phyloP scores from a whole-genome alignment of 2,329 filamentous ascomycete genomes.

The Aspergillus sp. region DNA sequence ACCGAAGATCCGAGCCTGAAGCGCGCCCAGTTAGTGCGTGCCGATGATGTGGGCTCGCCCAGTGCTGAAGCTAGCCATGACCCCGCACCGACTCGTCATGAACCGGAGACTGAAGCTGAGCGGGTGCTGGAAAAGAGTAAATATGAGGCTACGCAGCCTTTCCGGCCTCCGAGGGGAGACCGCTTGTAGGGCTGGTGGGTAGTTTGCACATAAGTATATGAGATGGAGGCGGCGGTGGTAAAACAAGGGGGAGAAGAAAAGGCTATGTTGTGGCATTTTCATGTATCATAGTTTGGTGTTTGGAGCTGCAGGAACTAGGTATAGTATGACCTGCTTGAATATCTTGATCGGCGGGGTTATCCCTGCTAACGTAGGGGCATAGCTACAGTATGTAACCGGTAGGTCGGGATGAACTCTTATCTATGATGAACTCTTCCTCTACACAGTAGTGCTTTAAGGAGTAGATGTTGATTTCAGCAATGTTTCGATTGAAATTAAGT shows the following conservation, averaged over 20 bases:
- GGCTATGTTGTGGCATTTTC: not conserved
- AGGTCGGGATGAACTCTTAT: not conserved
- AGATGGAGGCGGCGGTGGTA: not conserved
- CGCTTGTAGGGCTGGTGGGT: constrained; percentile 59
- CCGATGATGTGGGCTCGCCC: constrained; percentile 61
- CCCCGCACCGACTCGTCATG: constrained; percentile 83
- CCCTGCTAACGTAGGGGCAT: not conserved
- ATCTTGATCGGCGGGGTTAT: not conserved
- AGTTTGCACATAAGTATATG: not conserved
- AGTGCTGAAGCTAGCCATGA: constrained; percentile 74
- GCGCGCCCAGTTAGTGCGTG: constrained; percentile 36
- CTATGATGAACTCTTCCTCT: no score
- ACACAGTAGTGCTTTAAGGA: not conserved
- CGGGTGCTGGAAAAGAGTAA: constrained; percentile 77
- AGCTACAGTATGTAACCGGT: not conserved
- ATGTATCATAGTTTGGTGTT: not conserved
- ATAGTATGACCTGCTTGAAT: not conserved
- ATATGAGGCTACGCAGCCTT: constrained; percentile 80
- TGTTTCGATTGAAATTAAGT: no score
- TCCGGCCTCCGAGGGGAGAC: constrained; percentile 78
- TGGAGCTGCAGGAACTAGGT: not conserved
- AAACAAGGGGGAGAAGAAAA: not conserved
- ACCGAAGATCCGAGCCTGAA: constrained; percentile 35
- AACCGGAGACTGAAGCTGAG: constrained; percentile 69
- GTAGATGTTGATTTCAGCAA: no score